These are phyloP conservation scores for Aspergillus phoenicis DNA, from an alignment of 2,329 filamentous ascomycete genomes.

Conservation along the genomic window DNA sequence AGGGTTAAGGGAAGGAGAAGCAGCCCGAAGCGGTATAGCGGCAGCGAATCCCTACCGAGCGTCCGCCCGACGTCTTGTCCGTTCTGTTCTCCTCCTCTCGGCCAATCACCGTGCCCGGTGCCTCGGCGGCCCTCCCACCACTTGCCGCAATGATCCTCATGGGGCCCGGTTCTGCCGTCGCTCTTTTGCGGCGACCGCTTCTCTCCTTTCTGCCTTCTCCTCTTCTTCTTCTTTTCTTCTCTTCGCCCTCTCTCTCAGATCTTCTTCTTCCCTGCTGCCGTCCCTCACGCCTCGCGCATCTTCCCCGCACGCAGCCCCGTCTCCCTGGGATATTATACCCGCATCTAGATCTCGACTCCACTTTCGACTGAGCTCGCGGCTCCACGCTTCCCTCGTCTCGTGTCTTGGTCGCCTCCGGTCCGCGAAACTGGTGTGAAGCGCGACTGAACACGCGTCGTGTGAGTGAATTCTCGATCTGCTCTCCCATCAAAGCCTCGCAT, in stretches of 20 bases:
- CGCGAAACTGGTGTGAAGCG: conserved; percentile 18
- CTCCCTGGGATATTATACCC: conserved; percentile 19
- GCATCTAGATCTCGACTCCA: conserved; percentile 14
- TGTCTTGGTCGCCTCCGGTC: conserved; percentile 13
- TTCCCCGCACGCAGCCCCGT: conserved; percentile 9
- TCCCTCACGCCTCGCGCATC: conserved; percentile 11
- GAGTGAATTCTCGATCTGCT: conserved; percentile 17
- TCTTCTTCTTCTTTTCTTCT: conserved; percentile 23
- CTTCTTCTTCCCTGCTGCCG: conserved; percentile 11
- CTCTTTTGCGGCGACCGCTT: conserved; percentile 35
- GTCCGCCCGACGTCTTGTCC: conserved; percentile 30
- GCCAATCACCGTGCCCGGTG: conserved; percentile 36
- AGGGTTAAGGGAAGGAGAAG: conserved; percentile 23
- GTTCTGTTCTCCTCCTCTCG: conserved; percentile 38
- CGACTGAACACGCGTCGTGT: conserved; percentile 29
- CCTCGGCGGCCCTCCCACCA: conserved; percentile 38
- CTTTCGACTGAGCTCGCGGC: conserved; percentile 7
- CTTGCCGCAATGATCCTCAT: conserved; percentile 35
- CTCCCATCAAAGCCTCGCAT: not conserved
- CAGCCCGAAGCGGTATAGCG: conserved; percentile 36
- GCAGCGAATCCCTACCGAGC: conserved; percentile 17
- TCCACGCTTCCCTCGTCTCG: conserved; percentile 13
- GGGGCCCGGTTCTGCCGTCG: conserved; percentile 31
- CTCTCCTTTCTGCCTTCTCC: conserved; percentile 37
- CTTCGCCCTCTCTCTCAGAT: conserved; percentile 22